Evolutionary conservation across 768 basidiomycete species (phyloP).

Genomic region (Cyathus striatus): DNA sequence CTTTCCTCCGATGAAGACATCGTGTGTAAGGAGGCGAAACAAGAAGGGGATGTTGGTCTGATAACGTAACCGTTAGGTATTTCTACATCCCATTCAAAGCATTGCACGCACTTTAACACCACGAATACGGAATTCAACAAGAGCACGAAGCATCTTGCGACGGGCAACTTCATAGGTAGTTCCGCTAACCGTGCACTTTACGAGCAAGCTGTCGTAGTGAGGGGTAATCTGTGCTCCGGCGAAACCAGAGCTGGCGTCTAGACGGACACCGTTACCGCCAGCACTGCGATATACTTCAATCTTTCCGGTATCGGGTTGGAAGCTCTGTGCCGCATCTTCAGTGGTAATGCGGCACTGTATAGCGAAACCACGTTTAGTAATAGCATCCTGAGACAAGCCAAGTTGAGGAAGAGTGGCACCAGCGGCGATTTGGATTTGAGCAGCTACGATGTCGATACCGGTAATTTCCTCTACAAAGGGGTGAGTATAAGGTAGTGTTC

Average conservation of each 20-base stretch:
- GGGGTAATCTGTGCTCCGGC: slow-evolving; percentile 99
- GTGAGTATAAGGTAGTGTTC: slow-evolving; percentile 6
- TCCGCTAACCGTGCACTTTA: slow-evolving; percentile 93
- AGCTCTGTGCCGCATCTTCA: slow-evolving; percentile 85
- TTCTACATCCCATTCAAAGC: not conserved
- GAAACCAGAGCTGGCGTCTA: slow-evolving; percentile 96
- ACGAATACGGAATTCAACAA: slow-evolving; percentile 99
- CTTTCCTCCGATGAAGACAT: slow-evolving; percentile 92
- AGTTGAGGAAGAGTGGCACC: slow-evolving; percentile 94
- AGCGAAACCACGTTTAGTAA: slow-evolving; percentile 93
- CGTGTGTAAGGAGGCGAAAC: slow-evolving; percentile 95
- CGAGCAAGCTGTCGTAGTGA: slow-evolving; percentile 96
- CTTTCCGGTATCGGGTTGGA: slow-evolving; percentile 99
- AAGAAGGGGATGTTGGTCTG: slow-evolving; percentile 99
- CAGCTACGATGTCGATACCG: slow-evolving; percentile 97
- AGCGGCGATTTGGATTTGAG: slow-evolving; percentile 99
- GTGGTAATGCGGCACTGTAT: slow-evolving; percentile 99
- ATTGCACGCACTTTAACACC: slow-evolving; percentile 78
- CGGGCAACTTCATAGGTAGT: slow-evolving; percentile 98
- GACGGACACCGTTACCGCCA: slow-evolving; percentile 95
- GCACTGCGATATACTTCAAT: slow-evolving; percentile 99
- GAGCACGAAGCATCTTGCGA: slow-evolving; percentile 97
- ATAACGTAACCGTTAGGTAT: not conserved
- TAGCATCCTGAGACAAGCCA: slow-evolving; percentile 92
- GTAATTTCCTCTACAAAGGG: slow-evolving; percentile 86